Evolutionary conservation across 495 filamentous ascomycete genomes (phyloP).

Genomic region (Penicillium egyptiacum): DNA sequence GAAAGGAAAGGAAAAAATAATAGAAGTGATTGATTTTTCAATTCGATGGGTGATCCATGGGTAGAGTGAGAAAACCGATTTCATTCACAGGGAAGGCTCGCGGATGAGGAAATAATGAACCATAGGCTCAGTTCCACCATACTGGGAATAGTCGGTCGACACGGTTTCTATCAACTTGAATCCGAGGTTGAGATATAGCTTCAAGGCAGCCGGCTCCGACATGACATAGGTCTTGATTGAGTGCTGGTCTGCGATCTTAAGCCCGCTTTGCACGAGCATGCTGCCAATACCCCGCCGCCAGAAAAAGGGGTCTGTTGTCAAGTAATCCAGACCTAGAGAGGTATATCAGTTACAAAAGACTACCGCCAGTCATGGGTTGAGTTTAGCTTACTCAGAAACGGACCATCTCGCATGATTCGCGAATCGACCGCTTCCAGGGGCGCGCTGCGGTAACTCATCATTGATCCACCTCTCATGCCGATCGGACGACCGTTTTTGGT

Average conservation of each 20-base stretch:
- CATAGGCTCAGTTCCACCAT: slow-evolving; percentile 11
- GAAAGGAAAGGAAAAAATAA: no score
- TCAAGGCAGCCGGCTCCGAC: slow-evolving; percentile 20
- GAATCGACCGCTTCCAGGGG: slow-evolving; percentile 12
- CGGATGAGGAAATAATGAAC: slow-evolving; percentile 11
- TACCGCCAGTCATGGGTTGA: not conserved
- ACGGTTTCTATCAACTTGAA: slow-evolving; percentile 19
- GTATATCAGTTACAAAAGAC: not conserved
- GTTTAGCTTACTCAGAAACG: slow-evolving; percentile 10
- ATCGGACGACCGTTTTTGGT: not conserved
- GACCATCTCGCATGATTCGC: slow-evolving; percentile 6
- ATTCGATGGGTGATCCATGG: no score
- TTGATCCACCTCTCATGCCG: not conserved
- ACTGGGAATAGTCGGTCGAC: slow-evolving; percentile 14
- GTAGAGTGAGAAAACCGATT: no score
- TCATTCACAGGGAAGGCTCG: no score
- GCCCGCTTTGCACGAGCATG: slow-evolving; percentile 20
- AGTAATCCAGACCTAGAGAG: slow-evolving; percentile 13
- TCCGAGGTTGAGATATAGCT: slow-evolving; percentile 19
- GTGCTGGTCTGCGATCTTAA: slow-evolving; percentile 14
- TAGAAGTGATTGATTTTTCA: no score
- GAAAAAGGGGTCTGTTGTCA: slow-evolving; percentile 17
- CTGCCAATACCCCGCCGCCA: slow-evolving; percentile 17
- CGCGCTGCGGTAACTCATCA: slow-evolving; percentile 9
- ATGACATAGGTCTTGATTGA: slow-evolving; percentile 22